Evolutionary conservation across 225 moss, liverwort and hornwort genomes (phyloP).

Genomic region (Polytrichum formosum): DNA sequence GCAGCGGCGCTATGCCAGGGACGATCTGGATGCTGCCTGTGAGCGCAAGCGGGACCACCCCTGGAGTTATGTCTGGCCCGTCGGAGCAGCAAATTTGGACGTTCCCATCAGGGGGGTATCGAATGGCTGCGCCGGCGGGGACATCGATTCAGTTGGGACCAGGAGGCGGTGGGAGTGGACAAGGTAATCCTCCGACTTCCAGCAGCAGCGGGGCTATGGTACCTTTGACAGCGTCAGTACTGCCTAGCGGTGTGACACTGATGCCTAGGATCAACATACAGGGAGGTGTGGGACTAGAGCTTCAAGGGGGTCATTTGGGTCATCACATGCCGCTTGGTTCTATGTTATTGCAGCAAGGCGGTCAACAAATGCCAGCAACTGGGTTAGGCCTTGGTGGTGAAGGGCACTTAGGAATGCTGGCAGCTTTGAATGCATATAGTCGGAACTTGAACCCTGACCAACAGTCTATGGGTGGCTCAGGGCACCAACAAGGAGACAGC

Average conservation of each 20-base stretch:
- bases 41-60: slow-evolving; percentile 75
- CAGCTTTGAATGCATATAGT: slow-evolving; percentile 96
- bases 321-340: slow-evolving; percentile 92
- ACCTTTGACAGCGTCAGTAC: slow-evolving; percentile 68
- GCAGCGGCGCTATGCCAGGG: slow-evolving; percentile 90
- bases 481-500: slow-evolving; percentile 97
- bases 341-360: slow-evolving; percentile 93
- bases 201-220: slow-evolving; percentile 74
- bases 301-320: slow-evolving; percentile 86
- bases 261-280: slow-evolving; percentile 95
- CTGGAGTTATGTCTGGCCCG: slow-evolving; percentile 88
- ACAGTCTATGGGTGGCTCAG: slow-evolving; percentile 94
- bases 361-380: slow-evolving; percentile 71
- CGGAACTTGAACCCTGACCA: slow-evolving; percentile 88
- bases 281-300: slow-evolving; percentile 93
- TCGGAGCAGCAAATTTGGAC: slow-evolving; percentile 98
- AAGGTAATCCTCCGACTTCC: slow-evolving; percentile 73
- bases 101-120: slow-evolving; percentile 85
- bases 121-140: slow-evolving; percentile 84
- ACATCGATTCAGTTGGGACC: slow-evolving; percentile 94
- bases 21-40: slow-evolving; percentile 99
- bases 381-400: slow-evolving; percentile 88
- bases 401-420: slow-evolving; percentile 94
- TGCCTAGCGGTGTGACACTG: slow-evolving; percentile 83
- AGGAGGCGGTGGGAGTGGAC: slow-evolving; percentile 56